Base-by-base conservation (phyloP, 495 filamentous ascomycete species). In the Apodospora peruviana region DNA sequence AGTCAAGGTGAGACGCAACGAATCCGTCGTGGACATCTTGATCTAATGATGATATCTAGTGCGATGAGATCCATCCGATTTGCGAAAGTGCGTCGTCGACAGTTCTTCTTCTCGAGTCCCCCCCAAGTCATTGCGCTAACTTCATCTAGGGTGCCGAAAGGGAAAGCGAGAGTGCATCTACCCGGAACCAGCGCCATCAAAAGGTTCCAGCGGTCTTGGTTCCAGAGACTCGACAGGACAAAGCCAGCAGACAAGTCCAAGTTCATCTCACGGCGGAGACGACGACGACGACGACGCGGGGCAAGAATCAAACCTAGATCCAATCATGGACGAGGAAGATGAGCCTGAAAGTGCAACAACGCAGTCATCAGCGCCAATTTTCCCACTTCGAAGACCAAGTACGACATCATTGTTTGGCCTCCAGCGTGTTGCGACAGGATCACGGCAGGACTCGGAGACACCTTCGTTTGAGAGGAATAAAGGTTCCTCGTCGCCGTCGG, bases 101-200 rank as follows among this genome's bases (percentile, higher is more conserved):
- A 38, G 1, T 11, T 4, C 14, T 34, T 34, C 25, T 9, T 20
- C 2, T 16, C 12, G 12, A 32, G 7, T 91, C 67, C 70, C 81
- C 45, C 40, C 40, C 32, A 27, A 29, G 51, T 2, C 40, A 25
- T 7, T n/a, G 12, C 45, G 53, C 61, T 64, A 44, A 67, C 51
- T 37, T 34, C 21, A 43, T 14, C 39, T 50, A 88, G 85, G 88
- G 55, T 95, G 90, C 64, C 80, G 81, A 46, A 96, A 95, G 66
- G 90, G 89, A 27, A 85, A 79, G 51, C 76, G 90, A 62, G 87
- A 90, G 27, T 96, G 90, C 59, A 71, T 81, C 43, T 96, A 91
- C 65, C 88, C 90, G 9, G 85, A 86, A 32, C 76, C 81, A 17
- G 61, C 78, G n/a, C 68, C 77, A 21, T 48, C 74, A 22, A 76